Evolutionary conservation across 164 flowering plant genomes (phyloP), one percentile per base, ranked within the genome.

Genomic region (Amborella trichopoda): DNA sequence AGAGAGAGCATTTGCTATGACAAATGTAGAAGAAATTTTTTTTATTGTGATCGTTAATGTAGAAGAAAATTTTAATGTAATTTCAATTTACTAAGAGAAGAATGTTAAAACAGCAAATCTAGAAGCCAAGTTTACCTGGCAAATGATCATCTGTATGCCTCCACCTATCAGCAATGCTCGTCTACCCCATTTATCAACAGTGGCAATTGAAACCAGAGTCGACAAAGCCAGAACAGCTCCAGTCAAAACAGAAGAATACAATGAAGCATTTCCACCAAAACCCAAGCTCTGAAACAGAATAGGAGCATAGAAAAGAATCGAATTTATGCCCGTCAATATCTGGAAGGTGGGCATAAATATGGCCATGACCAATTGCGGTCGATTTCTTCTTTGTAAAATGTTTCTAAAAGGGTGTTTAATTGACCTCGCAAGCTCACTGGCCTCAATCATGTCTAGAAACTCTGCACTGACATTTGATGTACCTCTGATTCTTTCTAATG

Each of bases 231-330:
- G 91, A 46, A 86, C 98, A 12, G 89, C 97, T 26, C 91, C 95
- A 4, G 91, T 85, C 52, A 77, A 27, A 28, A 90, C 94, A 1
- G 91, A 85, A n/a, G 97, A 74, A 58, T 81, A 83, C 9, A 90
- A 76, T 2, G 95, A 55, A 38, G 95, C 84, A 57, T 73, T 64
- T 26, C 79, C 78, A 0, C 68, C 69, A 38, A 90, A 83, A 5
- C 95, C 97, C 95, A 90, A 65, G 28, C 74, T 78, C 54, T 78
- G 88, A 61, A 90, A 90, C 55, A 90, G 52, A 9, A 90, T 83
- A 1, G 97, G 97, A 16, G 97, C 95, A 44, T 89, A 83, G 64
- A 89, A 89, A 19, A 85, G 79, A 47, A 89, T 83, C 0, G 94
- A 78, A 52, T 90, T 85, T 25, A 81, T 85, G 55, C 97, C 91